A percentile compares a stretch with the other conserved stretches of the same genome.
Conservation (phyloP, 768 basidiomycete genomes). For the Trametes punicea region DNA sequence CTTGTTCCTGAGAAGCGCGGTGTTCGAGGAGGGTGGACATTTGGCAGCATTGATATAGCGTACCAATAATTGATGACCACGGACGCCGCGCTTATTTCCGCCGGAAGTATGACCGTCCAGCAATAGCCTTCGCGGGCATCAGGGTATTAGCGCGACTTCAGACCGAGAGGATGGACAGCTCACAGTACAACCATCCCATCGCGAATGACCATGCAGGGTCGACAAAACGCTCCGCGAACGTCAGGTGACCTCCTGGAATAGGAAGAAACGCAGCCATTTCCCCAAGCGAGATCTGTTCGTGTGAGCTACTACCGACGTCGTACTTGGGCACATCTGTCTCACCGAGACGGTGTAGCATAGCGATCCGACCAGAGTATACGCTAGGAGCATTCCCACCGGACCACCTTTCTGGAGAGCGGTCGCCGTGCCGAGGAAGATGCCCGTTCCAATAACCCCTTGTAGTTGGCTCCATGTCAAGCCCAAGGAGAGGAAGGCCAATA, state of each 20-base stretch:
- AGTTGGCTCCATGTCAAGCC: too few relatives aligned
- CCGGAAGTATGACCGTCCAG: slow-evolving; percentile 36
- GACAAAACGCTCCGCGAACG: slow-evolving; percentile 46
- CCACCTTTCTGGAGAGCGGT: slow-evolving; percentile 41
- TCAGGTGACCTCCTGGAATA: slow-evolving; percentile 44
- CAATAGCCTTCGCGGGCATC: slow-evolving; percentile 29
- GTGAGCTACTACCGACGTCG: not conserved
- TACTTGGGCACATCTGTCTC: not conserved
- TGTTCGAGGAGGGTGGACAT: too few relatives aligned
- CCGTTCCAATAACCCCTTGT: slow-evolving; percentile 45
- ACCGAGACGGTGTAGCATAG: slow-evolving; percentile 40
- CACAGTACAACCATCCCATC: slow-evolving; percentile 40
- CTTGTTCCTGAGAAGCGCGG: slow-evolving; percentile 10
- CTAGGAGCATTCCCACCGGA: slow-evolving; percentile 45
- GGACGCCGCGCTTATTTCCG: slow-evolving; percentile 49
- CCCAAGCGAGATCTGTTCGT: slow-evolving; percentile 31
- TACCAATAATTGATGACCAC: slow-evolving; percentile 51
- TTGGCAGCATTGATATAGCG: not conserved
- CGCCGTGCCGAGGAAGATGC: slow-evolving; percentile 55
- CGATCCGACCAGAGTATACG: slow-evolving; percentile 36
- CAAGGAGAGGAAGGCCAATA: not conserved
- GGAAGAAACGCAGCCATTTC: slow-evolving; percentile 48
- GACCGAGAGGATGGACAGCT: not conserved
- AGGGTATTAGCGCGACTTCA: too few relatives aligned
- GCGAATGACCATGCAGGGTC: slow-evolving; percentile 45